These are phyloP conservation scores for Tricholomella constricta DNA, from an alignment of 768 basidiomycete species.

Conservation along the genomic window DNA sequence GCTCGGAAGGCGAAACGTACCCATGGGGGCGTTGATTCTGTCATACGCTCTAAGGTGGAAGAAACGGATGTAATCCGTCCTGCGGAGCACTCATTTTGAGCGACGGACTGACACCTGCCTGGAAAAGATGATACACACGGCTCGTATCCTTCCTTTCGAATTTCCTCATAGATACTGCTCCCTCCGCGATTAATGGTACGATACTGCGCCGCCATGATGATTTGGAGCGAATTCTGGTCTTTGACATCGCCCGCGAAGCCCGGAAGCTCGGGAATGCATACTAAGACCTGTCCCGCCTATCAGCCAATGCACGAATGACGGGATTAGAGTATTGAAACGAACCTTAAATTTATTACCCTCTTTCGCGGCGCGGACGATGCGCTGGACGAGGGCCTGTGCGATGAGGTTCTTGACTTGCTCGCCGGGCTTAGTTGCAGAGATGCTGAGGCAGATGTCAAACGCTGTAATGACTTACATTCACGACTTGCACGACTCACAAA, in stretches of 20 bases:
- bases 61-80: slow-evolving; percentile 85
- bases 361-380: slow-evolving; percentile 80
- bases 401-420: slow-evolving; percentile 82
- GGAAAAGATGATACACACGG: slow-evolving; percentile 50
- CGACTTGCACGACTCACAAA: slow-evolving; percentile 55
- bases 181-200: slow-evolving; percentile 91
- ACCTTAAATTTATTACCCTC: slow-evolving; percentile 80
- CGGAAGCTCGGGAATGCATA: slow-evolving; percentile 89
- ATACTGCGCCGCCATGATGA: slow-evolving; percentile 87
- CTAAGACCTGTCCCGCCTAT: too few species aligned
- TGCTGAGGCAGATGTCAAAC: slow-evolving; percentile 43
- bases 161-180: slow-evolving; percentile 80
- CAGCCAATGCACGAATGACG: too few species aligned
- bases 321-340: too few species aligned
- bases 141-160: slow-evolving; percentile 75
- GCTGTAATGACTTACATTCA: slow-evolving; percentile 3
- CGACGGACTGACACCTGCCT: too few species aligned
- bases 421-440: slow-evolving; percentile 67
- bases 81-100: slow-evolving; percentile 25
- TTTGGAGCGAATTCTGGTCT: slow-evolving; percentile 61
- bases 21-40: slow-evolving; percentile 76
- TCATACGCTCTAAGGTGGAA: slow-evolving; percentile 94
- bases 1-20: slow-evolving; percentile 37
- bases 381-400: slow-evolving; percentile 77
- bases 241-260: slow-evolving; percentile 87